Evolutionary conservation across 1,284 basidiomycete genomes (phyloP).

Genomic region (Mycocalia duriaeana): DNA sequence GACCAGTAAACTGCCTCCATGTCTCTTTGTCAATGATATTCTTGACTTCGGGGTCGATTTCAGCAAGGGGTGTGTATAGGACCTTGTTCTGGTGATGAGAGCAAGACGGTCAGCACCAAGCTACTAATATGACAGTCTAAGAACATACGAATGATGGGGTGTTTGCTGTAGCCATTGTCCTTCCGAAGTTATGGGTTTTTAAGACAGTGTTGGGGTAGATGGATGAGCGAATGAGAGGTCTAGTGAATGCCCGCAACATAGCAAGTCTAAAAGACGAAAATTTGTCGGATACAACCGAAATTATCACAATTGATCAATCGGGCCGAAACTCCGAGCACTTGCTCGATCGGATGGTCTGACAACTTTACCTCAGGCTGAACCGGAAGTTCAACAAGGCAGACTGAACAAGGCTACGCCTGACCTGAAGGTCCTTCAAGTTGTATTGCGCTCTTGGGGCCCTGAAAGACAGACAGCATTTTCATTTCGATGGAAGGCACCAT

Average conservation of each 20-base stretch:
- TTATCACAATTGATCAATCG: constrained; percentile 1
- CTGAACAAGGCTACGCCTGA: no score
- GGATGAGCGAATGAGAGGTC: constrained; percentile 29
- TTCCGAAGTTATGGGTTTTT: constrained; percentile 21
- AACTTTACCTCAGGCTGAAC: no score
- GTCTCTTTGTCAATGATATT: constrained; percentile 99
- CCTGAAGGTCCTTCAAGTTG: no score
- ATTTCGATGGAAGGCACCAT: no score
- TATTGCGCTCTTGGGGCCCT: no score
- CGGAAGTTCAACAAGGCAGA: no score
- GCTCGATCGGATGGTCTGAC: no score
- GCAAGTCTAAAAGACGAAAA: constrained; percentile 7
- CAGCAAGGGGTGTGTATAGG: constrained; percentile 82
- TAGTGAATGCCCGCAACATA: constrained; percentile 36
- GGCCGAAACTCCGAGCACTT: no score
- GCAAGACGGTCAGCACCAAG: constrained; percentile 2
- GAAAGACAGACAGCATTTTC: no score
- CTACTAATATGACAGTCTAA: not conserved
- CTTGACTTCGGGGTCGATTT: constrained; percentile 92
- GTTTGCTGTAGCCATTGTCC: constrained; percentile 55
- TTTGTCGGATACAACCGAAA: constrained; percentile 1
- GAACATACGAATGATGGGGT: constrained; percentile 59
- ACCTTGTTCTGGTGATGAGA: constrained; percentile 73
- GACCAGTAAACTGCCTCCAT: constrained; percentile 95
- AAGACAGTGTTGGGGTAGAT: constrained; percentile 24